phyloP scores from a whole-genome alignment of 768 basidiomycete genomes.

The Mycena rosella region DNA sequence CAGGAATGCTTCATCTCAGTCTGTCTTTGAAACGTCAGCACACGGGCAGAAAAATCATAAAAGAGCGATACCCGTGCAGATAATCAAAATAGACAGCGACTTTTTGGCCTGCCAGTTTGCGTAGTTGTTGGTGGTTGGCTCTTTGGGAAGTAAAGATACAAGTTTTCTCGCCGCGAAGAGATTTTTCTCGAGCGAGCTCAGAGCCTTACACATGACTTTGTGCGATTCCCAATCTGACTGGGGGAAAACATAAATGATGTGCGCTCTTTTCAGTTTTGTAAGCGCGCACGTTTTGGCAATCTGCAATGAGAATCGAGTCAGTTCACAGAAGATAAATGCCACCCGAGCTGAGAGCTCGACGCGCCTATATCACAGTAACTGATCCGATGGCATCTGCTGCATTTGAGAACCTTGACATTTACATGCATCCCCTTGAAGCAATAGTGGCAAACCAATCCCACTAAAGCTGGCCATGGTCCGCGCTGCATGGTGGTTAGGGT shows the following conservation, averaged over 20 bases:
- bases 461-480: background rate
- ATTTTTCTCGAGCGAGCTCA: constrained; percentile 26
- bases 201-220: constrained; percentile 23
- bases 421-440: background rate
- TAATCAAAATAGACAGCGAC: constrained; percentile 1
- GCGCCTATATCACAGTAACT: background rate
- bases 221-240: constrained; percentile 9
- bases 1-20: background rate
- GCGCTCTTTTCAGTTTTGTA: background rate
- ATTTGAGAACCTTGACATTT: background rate
- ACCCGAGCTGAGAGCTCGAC: background rate
- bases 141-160: constrained; percentile 21
- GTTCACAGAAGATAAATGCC: background rate
- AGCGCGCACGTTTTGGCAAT: background rate
- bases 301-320: background rate
- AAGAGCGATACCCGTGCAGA: constrained; percentile 17
- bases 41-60: constrained; percentile 5
- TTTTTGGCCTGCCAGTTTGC: constrained; percentile 9
- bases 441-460: background rate
- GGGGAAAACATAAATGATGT: background rate
- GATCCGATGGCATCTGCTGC: background rate
- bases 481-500: background rate
- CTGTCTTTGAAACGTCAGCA: constrained; percentile 1
- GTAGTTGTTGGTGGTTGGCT: constrained; percentile 17
- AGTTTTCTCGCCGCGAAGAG: constrained; percentile 9